phyloP scores from a whole-genome alignment of 2,329 filamentous ascomycete species.

The Talaromyces sp. region DNA sequence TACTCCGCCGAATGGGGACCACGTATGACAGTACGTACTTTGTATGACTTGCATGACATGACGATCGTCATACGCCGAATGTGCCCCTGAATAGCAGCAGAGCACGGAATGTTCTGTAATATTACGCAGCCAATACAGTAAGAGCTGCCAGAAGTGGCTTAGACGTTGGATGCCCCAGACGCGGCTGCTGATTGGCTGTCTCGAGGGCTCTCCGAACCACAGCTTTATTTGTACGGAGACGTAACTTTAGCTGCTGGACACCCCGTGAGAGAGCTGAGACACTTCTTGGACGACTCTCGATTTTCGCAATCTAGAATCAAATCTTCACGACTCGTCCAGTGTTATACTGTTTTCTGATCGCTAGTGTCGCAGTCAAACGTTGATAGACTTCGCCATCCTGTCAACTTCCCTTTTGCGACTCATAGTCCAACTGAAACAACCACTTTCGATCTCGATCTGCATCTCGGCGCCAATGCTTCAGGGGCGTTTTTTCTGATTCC shows the following conservation, averaged over 20 bases:
- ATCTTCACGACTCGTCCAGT: too few species aligned
- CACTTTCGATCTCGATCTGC: conserved; percentile 1
- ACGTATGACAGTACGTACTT: neutral
- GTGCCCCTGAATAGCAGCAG: neutral
- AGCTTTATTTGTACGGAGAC: conserved; percentile 11
- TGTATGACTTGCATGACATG: neutral
- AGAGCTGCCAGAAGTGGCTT: conserved; percentile 10
- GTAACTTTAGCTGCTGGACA: conserved; percentile 6
- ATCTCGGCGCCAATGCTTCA: conserved; percentile 37
- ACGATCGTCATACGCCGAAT: neutral
- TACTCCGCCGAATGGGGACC: neutral
- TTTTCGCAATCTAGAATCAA: neutral
- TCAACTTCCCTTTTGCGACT: neutral
- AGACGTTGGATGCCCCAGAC: conserved; percentile 7
- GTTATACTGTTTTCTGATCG: neutral
- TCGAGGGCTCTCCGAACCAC: conserved; percentile 1
- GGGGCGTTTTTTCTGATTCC: conserved; percentile 28
- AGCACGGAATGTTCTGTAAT: neutral
- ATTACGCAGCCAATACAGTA: conserved; percentile 3
- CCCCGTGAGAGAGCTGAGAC: conserved; percentile 6
- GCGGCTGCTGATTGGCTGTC: conserved; percentile 7
- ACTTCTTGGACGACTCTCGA: neutral
- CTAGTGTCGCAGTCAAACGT: neutral
- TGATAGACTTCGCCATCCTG: neutral
- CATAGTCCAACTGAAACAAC: conserved; percentile 10